Percentiles rank a stretch among this genome's conserved stretches.
Conservation (phyloP, 2,329 filamentous ascomycete genomes). For the Cladosporium sphaerospermum region DNA sequence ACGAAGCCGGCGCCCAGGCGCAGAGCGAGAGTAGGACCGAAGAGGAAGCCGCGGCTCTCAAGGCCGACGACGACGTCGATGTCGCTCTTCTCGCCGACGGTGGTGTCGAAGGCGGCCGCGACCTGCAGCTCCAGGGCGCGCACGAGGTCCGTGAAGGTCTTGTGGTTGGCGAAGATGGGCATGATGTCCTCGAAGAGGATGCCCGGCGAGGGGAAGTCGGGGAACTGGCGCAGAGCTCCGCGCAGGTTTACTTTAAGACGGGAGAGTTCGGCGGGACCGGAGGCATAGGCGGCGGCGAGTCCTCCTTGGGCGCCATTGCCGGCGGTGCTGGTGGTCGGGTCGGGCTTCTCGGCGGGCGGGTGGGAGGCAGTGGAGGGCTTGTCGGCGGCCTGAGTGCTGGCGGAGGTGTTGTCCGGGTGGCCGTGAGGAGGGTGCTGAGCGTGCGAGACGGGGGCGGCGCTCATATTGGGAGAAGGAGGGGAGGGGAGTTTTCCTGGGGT, state of each 20-base stretch:
- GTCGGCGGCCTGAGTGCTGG: constrained; percentile 22
- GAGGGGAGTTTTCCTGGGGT: not conserved
- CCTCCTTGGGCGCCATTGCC: constrained; percentile 42
- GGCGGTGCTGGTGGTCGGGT: constrained; percentile 26
- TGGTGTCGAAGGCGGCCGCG: constrained; percentile 48
- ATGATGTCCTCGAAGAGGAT: constrained; percentile 98
- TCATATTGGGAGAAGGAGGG: constrained; percentile 4
- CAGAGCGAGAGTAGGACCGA: constrained; percentile 83
- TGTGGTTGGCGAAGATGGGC: constrained; percentile 79
- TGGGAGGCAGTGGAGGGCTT: constrained; percentile 29
- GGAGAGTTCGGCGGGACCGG: constrained; percentile 47
- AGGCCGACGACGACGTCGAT: constrained; percentile 83
- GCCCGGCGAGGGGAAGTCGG: constrained; percentile 85
- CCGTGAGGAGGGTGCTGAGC: constrained; percentile 17
- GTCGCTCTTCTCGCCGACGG: constrained; percentile 31
- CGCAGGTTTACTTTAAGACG: constrained; percentile 63
- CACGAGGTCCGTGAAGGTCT: constrained; percentile 69
- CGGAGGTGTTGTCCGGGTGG: constrained; percentile 23
- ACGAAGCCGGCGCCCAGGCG: constrained; percentile 80
- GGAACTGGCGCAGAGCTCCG: constrained; percentile 71
- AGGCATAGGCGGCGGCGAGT: constrained; percentile 43
- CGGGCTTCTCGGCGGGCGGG: constrained; percentile 26
- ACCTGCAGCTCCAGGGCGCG: constrained; percentile 81
- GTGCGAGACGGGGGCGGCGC: constrained; percentile 12
- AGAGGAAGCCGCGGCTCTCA: constrained; percentile 91